phyloP scores from a whole-genome alignment of 306 rosid genomes.

The Inga laurina region DNA sequence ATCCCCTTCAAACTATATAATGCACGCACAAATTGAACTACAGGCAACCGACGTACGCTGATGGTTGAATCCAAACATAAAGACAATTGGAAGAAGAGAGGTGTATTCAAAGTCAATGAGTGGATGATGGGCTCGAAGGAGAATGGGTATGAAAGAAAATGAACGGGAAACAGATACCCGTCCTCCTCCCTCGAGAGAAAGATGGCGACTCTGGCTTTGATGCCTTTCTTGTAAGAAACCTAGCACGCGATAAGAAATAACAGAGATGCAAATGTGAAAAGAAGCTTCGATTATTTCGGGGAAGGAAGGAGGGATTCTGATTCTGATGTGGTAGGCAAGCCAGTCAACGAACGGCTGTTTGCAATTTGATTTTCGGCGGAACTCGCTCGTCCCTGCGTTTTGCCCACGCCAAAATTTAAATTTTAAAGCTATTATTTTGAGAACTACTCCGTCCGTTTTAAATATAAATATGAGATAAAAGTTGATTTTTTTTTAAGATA shows the following conservation, averaged over 20 bases:
- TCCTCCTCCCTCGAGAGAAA: constrained; percentile 15
- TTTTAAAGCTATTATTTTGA: neutral
- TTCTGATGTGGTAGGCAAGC: neutral
- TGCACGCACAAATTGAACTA: neutral
- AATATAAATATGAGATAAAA: too few species aligned
- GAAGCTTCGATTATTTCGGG: neutral
- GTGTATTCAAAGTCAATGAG: neutral
- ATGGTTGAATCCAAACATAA: neutral
- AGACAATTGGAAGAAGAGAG: neutral
- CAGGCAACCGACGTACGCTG: neutral
- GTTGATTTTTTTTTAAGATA: too few species aligned
- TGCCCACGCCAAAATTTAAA: neutral
- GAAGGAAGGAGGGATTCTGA: neutral
- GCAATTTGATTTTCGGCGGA: neutral
- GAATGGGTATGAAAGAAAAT: constrained; percentile 31
- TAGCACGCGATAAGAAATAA: neutral
- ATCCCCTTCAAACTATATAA: neutral
- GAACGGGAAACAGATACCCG: constrained; percentile 30
- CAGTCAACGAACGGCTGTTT: neutral
- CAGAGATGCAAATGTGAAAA: neutral
- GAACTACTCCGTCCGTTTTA: too few species aligned
- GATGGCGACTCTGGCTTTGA: neutral
- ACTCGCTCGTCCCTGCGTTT: neutral
- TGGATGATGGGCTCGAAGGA: constrained; percentile 25
- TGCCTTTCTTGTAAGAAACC: neutral